phyloP scores from a whole-genome alignment of 2,329 filamentous ascomycete species.

The Sclerotinia spermophila region DNA sequence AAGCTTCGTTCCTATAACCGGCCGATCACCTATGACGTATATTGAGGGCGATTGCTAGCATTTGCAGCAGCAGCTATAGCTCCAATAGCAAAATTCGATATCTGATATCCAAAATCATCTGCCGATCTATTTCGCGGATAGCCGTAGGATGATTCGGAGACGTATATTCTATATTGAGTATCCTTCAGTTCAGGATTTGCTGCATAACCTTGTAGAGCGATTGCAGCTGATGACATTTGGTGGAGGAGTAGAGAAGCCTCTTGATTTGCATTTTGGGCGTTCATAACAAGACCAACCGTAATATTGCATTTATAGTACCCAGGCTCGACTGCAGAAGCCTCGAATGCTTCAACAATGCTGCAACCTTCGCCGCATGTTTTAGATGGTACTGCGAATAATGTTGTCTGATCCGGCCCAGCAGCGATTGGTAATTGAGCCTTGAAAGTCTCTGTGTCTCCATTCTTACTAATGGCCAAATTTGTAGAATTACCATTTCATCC shows the following conservation, averaged over 20 bases:
- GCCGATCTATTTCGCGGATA: background rate
- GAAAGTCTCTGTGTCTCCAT: background rate
- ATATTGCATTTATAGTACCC: constrained; percentile 19
- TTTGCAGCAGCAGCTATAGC: background rate
- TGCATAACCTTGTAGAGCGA: background rate
- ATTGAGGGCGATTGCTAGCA: background rate
- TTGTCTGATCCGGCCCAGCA: background rate
- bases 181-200: background rate
- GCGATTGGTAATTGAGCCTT: background rate
- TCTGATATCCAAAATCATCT: background rate
- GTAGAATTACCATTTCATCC: background rate
- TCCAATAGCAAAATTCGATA: background rate
- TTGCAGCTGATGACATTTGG: background rate
- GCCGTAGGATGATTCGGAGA: background rate
- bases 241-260: background rate
- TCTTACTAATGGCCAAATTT: background rate
- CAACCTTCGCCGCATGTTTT: constrained; percentile 17
- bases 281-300: constrained; percentile 23
- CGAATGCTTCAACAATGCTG: constrained; percentile 36
- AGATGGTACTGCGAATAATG: background rate
- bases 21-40: background rate
- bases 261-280: background rate
- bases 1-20: background rate
- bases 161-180: background rate
- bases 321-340: constrained; percentile 31